A percentile compares a stretch with the other conserved stretches of the same genome.
Evolutionary conservation across 441 rosid genomes (phyloP).

Genomic region (Euphorbia celastroides): DNA sequence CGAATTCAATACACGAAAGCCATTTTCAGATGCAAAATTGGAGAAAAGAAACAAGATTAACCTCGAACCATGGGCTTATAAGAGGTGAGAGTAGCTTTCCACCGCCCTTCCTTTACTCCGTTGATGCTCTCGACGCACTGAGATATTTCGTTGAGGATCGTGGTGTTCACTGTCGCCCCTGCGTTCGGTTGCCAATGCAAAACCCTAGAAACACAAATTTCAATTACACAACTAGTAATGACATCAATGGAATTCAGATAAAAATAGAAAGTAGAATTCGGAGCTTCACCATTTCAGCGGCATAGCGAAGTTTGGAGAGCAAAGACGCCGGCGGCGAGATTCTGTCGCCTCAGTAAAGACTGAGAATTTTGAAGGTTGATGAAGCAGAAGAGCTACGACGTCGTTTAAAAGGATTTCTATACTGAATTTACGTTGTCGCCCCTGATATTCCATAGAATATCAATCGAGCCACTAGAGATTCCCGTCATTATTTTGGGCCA

Average conservation of each 20-base stretch:
- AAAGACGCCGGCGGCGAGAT: not conserved
- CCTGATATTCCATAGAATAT: not conserved
- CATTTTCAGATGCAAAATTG: not conserved
- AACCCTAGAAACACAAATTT: conserved; percentile 46
- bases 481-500: not conserved
- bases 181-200: conserved; percentile 89
- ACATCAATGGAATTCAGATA: not conserved
- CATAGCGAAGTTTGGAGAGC: conserved; percentile 13
- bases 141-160: conserved; percentile 72
- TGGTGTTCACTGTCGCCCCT: conserved; percentile 76
- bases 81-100: conserved; percentile 81
- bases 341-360: not conserved
- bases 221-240: not conserved
- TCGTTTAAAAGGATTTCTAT: not conserved
- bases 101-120: conserved; percentile 80
- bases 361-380: not conserved
- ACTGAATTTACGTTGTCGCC: not conserved
- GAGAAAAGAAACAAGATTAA: conserved; percentile 1
- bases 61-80: conserved; percentile 66
- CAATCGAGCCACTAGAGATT: not conserved
- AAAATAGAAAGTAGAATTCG: not conserved
- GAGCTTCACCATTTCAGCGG: conserved; percentile 44
- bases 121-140: conserved; percentile 79
- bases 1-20: not conserved
- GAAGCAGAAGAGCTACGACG: not conserved